These are phyloP conservation scores for Neospora caninum DNA, from an alignment of 169 alveolate species.

Conservation along the genomic window DNA sequence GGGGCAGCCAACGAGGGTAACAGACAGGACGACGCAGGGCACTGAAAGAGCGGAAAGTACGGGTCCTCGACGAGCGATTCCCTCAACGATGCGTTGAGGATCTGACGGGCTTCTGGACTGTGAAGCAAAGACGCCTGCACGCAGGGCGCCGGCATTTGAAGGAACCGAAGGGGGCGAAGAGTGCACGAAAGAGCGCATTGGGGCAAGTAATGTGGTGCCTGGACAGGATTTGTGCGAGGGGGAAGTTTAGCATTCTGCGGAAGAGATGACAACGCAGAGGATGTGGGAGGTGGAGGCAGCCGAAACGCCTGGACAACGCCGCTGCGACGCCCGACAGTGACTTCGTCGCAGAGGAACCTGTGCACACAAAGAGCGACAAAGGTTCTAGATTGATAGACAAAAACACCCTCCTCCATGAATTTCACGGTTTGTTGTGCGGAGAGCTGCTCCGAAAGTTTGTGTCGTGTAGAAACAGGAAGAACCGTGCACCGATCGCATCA, in stretches of 20 bases:
- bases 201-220: slow-evolving; percentile 22
- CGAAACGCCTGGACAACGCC: slow-evolving; percentile 11
- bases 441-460: no score
- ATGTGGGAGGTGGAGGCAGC: slow-evolving; percentile 1
- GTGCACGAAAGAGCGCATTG: neutral
- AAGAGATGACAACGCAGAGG: neutral
- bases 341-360: neutral
- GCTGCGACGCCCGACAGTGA: slow-evolving; percentile 30
- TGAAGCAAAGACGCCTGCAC: slow-evolving; percentile 17
- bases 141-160: slow-evolving; percentile 20
- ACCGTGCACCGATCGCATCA: no score
- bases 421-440: no score
- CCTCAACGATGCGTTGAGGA: neutral
- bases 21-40: slow-evolving; percentile 4
- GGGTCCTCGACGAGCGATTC: neutral
- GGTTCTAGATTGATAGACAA: no score
- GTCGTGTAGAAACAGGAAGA: no score
- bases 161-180: neutral
- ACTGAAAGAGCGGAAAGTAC: slow-evolving; percentile 3
- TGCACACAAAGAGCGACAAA: no score
- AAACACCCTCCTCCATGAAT: no score
- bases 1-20: neutral
- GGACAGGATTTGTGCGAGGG: neutral
- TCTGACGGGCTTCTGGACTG: neutral
- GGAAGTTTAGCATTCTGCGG: neutral